Percentiles rank a stretch among this genome's conserved stretches.
phyloP scores from a whole-genome alignment of 768 basidiomycete species.

The Coprinopsis cinerea region DNA sequence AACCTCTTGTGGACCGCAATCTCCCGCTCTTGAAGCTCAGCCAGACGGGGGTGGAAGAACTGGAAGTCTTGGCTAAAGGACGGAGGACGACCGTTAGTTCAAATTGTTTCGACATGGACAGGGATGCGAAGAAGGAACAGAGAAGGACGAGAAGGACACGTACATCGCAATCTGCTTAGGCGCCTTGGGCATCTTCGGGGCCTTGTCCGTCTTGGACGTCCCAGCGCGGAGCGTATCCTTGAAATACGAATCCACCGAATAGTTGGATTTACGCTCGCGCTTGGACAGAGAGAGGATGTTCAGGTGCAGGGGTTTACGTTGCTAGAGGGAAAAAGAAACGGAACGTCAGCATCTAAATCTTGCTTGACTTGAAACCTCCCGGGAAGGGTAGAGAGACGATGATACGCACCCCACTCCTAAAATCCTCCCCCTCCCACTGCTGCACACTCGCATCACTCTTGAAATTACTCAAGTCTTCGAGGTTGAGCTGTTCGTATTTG shows the following conservation, averaged over 20 bases:
- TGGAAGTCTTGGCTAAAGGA: conserved; percentile 83
- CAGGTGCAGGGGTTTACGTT: conserved; percentile 67
- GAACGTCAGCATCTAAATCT: conserved; percentile 2
- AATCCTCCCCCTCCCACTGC: conserved; percentile 96
- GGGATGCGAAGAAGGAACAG: too few relatives aligned
- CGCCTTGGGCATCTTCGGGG: conserved; percentile 74
- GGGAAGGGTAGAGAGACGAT: too few relatives aligned
- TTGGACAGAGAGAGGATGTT: conserved; percentile 86
- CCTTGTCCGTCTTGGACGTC: conserved; percentile 73
- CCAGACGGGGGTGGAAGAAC: conserved; percentile 82
- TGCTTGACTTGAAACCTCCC: too few relatives aligned
- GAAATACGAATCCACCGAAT: conserved; percentile 94
- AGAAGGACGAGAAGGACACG: conserved; percentile 22
- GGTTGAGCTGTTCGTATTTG: conserved; percentile 89
- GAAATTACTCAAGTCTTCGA: conserved; percentile 96
- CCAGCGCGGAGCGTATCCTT: conserved; percentile 83
- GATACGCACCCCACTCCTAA: conserved; percentile 65
- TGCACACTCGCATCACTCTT: conserved; percentile 89
- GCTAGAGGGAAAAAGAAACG: conserved; percentile 6
- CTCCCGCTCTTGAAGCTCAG: conserved; percentile 83
- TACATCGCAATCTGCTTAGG: conserved; percentile 86
- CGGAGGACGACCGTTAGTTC: conserved; percentile 3
- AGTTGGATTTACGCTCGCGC: conserved; percentile 89
- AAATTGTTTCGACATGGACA: too few relatives aligned
- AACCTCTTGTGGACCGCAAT: conserved; percentile 69